Percentiles rank a stretch among this genome's conserved stretches.
These are phyloP conservation scores for Telfairia occidentalis DNA, from an alignment of 331 rosid species.

Conservation along the genomic window DNA sequence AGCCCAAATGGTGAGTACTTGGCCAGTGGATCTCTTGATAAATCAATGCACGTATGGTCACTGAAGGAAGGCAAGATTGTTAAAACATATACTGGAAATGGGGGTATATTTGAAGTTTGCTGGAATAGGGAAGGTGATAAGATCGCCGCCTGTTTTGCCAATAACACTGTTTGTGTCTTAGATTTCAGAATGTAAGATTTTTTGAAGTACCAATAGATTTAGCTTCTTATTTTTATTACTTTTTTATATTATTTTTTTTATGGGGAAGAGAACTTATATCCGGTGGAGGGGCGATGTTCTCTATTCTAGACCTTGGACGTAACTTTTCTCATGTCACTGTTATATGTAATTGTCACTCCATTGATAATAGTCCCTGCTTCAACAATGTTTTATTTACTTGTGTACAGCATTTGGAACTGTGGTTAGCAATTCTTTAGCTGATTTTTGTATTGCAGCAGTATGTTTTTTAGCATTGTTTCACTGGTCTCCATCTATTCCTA, in stretches of 20 bases:
- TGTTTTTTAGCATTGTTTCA: background rate
- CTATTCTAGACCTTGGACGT: background rate
- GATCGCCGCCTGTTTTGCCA: conserved; percentile 82
- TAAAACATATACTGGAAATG: conserved; percentile 62
- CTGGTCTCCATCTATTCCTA: background rate
- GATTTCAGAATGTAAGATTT: conserved; percentile 76
- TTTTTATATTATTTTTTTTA: background rate
- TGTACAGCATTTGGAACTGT: conserved; percentile 4
- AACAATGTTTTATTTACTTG: background rate
- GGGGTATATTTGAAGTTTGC: conserved; percentile 90
- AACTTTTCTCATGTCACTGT: background rate
- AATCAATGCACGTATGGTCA: conserved; percentile 84
- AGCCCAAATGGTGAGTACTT: conserved; percentile 89
- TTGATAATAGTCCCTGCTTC: background rate
- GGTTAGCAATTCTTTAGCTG: background rate
- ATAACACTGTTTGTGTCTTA: conserved; percentile 77
- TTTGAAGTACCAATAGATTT: background rate
- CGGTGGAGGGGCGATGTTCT: background rate
- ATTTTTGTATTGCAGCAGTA: background rate
- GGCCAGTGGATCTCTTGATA: conserved; percentile 90
- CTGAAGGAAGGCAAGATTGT: conserved; percentile 79
- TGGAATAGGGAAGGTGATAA: conserved; percentile 95
- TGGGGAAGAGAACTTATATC: background rate
- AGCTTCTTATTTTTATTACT: conserved; percentile 7
- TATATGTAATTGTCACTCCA: background rate